Evolutionary conservation across 2,329 filamentous ascomycete species (phyloP), one percentile per base, ranked within the genome.

Genomic region (Penicillium sp.): DNA sequence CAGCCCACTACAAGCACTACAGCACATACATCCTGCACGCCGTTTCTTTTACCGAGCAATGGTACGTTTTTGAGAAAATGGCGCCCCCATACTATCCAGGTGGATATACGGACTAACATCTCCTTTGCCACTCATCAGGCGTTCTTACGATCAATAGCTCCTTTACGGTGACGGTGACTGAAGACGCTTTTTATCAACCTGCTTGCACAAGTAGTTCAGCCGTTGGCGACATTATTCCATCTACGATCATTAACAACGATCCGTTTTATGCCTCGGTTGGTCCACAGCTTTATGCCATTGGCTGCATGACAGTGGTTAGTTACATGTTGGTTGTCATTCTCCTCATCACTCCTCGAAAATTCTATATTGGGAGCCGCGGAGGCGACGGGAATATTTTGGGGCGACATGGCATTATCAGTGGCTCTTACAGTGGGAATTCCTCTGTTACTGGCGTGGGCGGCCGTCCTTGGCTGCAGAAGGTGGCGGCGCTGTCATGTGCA

Each of bases 321-420:
- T 97, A 95, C 75, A 88, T 95, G 69, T 84, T 97, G 47, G 88
- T 97, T 64, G 90, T 96, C 61, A 95, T 97, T 83, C 85, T 97
- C 38, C 84, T 96, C 68, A 91, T 97, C 65, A 96, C 91, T 0
- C 93, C 93, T n/a, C 86, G 93, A 52, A 96, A 94, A 3, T 96
- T 94, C 71, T 86, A 96, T 61, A 86, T 95, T 58, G 91, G 91
- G 54, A 90, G 91, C 21, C 76, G 80, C 4, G 79, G 80, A 8
- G 78, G 81, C 35, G 77, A 79, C 26, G 85, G 89, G 48, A 90
- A 93, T 46, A 87, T 94, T 58, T 79, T 95, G 49, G 89, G 90
- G 45, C 82, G 89, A 24, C 85, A 89, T 67, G 90, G 91, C 58
- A 92, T 96, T 74, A 95, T 92, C 49, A 89, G 88, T 68, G 87